Base-by-base conservation (phyloP, 129 eudicot species). In the Glebionis coronaria region DNA sequence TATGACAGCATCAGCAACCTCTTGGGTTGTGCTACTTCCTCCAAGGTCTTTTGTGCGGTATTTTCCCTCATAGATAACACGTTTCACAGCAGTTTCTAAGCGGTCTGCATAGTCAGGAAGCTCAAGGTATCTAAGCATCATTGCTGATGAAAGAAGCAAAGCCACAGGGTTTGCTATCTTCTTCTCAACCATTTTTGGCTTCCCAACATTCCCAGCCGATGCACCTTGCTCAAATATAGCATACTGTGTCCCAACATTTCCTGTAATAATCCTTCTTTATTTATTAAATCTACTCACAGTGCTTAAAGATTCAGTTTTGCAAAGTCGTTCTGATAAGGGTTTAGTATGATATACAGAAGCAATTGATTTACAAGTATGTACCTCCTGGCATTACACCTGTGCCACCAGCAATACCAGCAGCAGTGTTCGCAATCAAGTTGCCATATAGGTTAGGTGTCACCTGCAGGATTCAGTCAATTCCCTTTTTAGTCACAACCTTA, bases 331-430 rank as follows among this genome's bases (percentile, higher is more conserved):
- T 5, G 1, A 35, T 5, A 35, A 35, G 35, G 15, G 25, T n/a
- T 20, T 20, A 12, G 61, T 12, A 12, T 49, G 27, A 23, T 5
- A 11, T 14, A 59, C 50, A 3, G n/a, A 2, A 15, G 67, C 31
- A 45, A 27, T 13, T 4, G 20, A 12, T 57, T 16, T 14, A 23
- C 16, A 40, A 20, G 27, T 19, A 31, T 12, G 68, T 82, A 90
- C 97, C 97, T 75, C 97, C 97, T 38, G 97, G 97, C 97, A 90
- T 90, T 81, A 90, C 88, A n/a, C 90, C 95, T 25, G 97, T 90
- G 56, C 97, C 97, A n/a, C 97, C 97, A 44, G 97, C 91, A 7
- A 90, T 90, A 73, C 97, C 97, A 67, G 97, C 97, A 62, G 97
- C 97, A 8, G 85, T 84, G 81, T 90, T 90, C 50, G 95, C 83